phyloP scores from a whole-genome alignment of 441 rosid species.

The Raphanus hybrid region DNA sequence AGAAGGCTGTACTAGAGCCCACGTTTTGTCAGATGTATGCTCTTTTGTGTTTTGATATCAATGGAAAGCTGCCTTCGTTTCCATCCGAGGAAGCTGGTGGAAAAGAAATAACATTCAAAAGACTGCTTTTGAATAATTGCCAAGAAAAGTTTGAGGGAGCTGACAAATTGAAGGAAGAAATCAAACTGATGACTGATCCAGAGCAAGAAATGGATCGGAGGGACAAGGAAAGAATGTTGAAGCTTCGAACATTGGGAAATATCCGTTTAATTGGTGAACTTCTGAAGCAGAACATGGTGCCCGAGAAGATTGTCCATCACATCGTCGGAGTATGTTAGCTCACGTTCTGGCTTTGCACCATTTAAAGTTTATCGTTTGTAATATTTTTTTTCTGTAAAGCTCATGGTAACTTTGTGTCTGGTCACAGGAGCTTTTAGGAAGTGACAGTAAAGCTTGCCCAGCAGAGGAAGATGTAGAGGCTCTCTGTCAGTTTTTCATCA shows the following conservation, averaged over 20 bases:
- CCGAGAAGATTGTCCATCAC: slow-evolving; percentile 88
- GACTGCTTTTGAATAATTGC: slow-evolving; percentile 79
- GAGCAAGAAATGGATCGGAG: slow-evolving; percentile 78
- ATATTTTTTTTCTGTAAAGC: neutral
- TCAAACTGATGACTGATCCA: slow-evolving; percentile 72
- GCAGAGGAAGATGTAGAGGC: slow-evolving; percentile 93
- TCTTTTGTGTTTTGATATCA: slow-evolving; percentile 80
- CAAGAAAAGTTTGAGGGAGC: slow-evolving; percentile 86
- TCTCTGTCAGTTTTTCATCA: slow-evolving; percentile 77
- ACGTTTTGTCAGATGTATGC: slow-evolving; percentile 96
- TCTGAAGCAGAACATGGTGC: slow-evolving; percentile 88
- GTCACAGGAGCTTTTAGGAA: slow-evolving; percentile 81
- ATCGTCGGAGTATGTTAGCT: slow-evolving; percentile 65
- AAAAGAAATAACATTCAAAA: slow-evolving; percentile 80
- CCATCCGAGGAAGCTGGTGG: slow-evolving; percentile 88
- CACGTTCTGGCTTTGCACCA: neutral
- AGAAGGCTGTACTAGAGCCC: slow-evolving; percentile 91
- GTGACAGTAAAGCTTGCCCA: slow-evolving; percentile 63
- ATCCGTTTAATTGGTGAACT: slow-evolving; percentile 92
- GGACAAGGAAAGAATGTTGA: slow-evolving; percentile 77
- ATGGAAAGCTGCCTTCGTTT: slow-evolving; percentile 71
- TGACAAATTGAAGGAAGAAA: slow-evolving; percentile 74
- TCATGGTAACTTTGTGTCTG: slow-evolving; percentile 18
- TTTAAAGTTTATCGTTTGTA: neutral
- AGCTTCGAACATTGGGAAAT: slow-evolving; percentile 85